A percentile compares a stretch with the other conserved stretches of the same genome.
Evolutionary conservation across 2,329 filamentous ascomycete genomes (phyloP).

Genomic region (Aspergillus sp.): DNA sequence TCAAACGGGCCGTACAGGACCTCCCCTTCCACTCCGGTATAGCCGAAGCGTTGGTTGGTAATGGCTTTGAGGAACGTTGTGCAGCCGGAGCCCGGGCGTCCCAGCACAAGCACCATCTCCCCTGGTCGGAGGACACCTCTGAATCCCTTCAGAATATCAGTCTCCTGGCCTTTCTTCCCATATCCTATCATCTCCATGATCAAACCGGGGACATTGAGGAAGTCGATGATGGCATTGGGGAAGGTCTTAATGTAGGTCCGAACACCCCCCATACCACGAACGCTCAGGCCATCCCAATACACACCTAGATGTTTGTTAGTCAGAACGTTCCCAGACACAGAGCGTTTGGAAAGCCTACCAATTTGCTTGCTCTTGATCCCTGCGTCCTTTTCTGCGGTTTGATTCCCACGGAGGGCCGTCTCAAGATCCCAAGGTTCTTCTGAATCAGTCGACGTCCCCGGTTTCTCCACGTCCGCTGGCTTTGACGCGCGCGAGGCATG

Average conservation of each 20-base stretch:
- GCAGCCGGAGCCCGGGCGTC: constrained; percentile 71
- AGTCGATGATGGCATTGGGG: constrained; percentile 71
- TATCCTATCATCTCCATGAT: constrained; percentile 62
- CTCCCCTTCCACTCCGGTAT: constrained; percentile 65
- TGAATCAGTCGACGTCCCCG: constrained; percentile 39
- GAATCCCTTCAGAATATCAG: constrained; percentile 69
- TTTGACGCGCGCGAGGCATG: constrained; percentile 30
- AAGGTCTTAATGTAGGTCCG: constrained; percentile 74
- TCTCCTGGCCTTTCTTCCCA: constrained; percentile 67
- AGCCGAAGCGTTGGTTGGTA: constrained; percentile 64
- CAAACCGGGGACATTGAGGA: constrained; percentile 72
- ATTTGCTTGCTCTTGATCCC: constrained; percentile 80
- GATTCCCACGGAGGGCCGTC: constrained; percentile 66
- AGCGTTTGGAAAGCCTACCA: constrained; percentile 35
- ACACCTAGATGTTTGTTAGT: constrained; percentile 50
- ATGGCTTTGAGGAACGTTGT: constrained; percentile 69
- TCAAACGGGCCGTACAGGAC: constrained; percentile 75
- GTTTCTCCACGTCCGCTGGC: constrained; percentile 60
- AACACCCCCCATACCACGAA: constrained; percentile 71
- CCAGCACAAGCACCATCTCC: constrained; percentile 85
- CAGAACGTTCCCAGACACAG: background rate
- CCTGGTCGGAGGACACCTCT: constrained; percentile 67
- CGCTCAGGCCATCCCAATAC: constrained; percentile 74
- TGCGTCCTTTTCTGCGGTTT: constrained; percentile 69
- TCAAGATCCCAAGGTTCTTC: constrained; percentile 73